Base-by-base conservation (phyloP, 768 basidiomycete genomes). In the Sporobolomyces phaffii region DNA sequence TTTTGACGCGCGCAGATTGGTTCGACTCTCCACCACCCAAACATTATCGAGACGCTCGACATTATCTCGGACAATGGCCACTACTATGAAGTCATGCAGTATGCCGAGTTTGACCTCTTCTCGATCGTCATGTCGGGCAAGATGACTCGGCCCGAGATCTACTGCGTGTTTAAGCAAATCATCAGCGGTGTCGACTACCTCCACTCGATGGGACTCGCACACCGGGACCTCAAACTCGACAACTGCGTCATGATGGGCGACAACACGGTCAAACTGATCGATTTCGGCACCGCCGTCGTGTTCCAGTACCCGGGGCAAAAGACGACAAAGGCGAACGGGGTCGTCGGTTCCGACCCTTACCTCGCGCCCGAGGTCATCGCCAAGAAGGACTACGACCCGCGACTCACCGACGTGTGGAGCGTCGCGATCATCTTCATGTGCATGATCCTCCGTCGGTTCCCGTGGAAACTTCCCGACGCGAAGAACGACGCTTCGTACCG, bases 21-120 rank as follows among this genome's bases (percentile, higher is more conserved):
- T 31, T 89, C 88, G 28, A 89, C 89, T 48, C 81, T 99, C 75
- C 90, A 93, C 78, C 96, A 99, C 75, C 80, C 85, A 65, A 98
- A 99, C 75, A 91, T 98, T 78, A 98, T 98, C 77, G 86, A 96
- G 78, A 99, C 96, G 36, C 87, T 99, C 68, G 96, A 99, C 77
- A 98, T 99, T 78, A 91, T 98, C 61, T 89, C 86, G 65, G 96
- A 98, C 80, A 89, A 93, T 74, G 94, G 94, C 15, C 93, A 96
- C 76, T 98, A 90, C 78, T 98, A 98, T 80, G 94, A 99, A 88
- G 96, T 94, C 62, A 99, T 99, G 96, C 94, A 98, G 79, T 98
- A 96, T 75, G 96, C 96, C 4, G 96, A 96, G 22, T 96, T 86
- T 76, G 96, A 99, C 80, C 86, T 99, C 62, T 99, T 99, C 81